Base-by-base conservation (phyloP, 2,329 filamentous ascomycete genomes). In the Lojkania enalia region DNA sequence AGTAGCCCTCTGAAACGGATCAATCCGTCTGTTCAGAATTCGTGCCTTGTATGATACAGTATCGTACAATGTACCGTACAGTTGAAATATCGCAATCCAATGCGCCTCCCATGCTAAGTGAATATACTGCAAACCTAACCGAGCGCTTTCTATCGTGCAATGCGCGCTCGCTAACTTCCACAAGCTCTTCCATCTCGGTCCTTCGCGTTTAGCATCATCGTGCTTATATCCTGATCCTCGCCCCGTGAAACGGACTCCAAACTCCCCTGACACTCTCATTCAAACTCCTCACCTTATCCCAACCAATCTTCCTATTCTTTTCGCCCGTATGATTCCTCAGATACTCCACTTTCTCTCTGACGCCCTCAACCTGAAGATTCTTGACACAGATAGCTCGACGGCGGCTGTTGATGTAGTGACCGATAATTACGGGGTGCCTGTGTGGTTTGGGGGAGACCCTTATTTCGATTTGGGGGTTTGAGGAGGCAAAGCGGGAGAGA, bases 381-480 rank as follows among this genome's bases (percentile, higher is more conserved):
- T 87, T 83, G 45, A 97, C 90, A 70, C 91, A 96, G 40, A 97
- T 83, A 7, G 89, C 81, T 71, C 94, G 94, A 51, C 87, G 80
- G 20, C 84, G 80, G 51, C 92, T 91, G 70, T 96, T 97, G 77
- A 97, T 89, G 74, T 95, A 99, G 71, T 89, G 82, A 46, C 90
- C 94, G 60, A 86, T 84, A 61, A 99, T 83, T 51, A 96, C 83
- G 27, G 94, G 94, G 72, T 97, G 92, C 66, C 87, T 87, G 59
- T 84, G 78, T n/a, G 91, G 92, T 57, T 91, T 86, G 14, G 92
- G 94, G 29, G 91, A 95, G 48, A 99, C 84, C 63, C 83, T 84
- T 74, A 99, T 89, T 75, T 97, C 91, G 77, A 97, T 85, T 70
- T 89, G 82, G 20, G 92, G 90, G 74, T 96, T 88, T 60, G 80